These are phyloP conservation scores for Penicillium longicatenatum DNA, from an alignment of 495 filamentous ascomycete species.

Conservation along the genomic window DNA sequence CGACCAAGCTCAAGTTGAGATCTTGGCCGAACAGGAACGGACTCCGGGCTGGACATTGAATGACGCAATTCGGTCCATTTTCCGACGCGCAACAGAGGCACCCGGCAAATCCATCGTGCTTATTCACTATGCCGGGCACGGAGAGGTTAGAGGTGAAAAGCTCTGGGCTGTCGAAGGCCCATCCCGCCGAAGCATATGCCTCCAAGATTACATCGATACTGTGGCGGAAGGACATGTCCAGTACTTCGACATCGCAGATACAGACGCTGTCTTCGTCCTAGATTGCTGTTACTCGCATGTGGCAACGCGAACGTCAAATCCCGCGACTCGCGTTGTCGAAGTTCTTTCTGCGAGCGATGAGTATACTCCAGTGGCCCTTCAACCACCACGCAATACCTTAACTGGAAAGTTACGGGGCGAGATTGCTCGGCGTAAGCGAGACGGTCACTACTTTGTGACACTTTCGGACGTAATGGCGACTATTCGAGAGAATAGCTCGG, in stretches of 20 bases:
- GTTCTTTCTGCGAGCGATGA: constrained; percentile 15
- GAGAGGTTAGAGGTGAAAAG: constrained; percentile 8
- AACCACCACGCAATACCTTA: constrained; percentile 16
- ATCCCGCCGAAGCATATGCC: constrained; percentile 9
- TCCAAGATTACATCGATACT: constrained; percentile 11
- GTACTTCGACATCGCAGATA: constrained; percentile 9
- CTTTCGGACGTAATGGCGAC: constrained; percentile 15
- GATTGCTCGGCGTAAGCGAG: constrained; percentile 15
- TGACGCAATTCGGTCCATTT: constrained; percentile 8
- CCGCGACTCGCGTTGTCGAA: constrained; percentile 14
- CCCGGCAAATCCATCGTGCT: constrained; percentile 12
- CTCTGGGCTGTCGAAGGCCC: constrained; percentile 10
- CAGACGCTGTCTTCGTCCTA: constrained; percentile 14
- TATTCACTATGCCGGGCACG: constrained; percentile 19
- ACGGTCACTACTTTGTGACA: constrained; percentile 15
- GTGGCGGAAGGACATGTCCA: constrained; percentile 11
- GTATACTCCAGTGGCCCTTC: constrained; percentile 7
- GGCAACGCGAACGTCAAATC: constrained; percentile 10
- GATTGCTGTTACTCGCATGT: constrained; percentile 19
- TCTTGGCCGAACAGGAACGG: constrained; percentile 8
- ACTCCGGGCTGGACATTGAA: constrained; percentile 14
- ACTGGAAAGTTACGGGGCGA: constrained; percentile 17
- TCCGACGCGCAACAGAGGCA: constrained; percentile 7
- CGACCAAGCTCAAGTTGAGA: constrained; percentile 11
- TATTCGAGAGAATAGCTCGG: constrained; percentile 12